Evolutionary conservation across 2,329 filamentous ascomycete genomes (phyloP).

Genomic region (Cladosporium colombiae): DNA sequence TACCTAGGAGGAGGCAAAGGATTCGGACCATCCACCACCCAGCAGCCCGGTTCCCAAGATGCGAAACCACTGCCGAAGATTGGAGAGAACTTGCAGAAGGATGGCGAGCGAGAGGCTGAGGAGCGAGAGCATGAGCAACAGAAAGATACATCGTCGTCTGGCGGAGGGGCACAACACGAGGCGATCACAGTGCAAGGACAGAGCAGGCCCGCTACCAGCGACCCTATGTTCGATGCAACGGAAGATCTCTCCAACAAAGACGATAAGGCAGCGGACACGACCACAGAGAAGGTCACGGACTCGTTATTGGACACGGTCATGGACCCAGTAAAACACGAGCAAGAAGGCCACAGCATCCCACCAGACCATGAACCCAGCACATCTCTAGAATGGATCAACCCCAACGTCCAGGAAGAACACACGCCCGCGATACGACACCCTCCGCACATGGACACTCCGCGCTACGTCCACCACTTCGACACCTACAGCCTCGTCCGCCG

Average conservation of each 20-base stretch:
- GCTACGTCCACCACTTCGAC: conserved; percentile 95
- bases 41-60: neutral
- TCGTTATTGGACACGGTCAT: conserved; percentile 34
- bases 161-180: neutral
- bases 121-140: conserved; percentile 11
- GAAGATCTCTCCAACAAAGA: conserved; percentile 19
- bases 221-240: conserved; percentile 29
- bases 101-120: conserved; percentile 32
- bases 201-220: conserved; percentile 14
- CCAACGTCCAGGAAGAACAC: conserved; percentile 36
- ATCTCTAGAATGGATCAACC: conserved; percentile 32
- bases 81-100: conserved; percentile 33
- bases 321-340: conserved; percentile 28
- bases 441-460: conserved; percentile 67
- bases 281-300: conserved; percentile 23
- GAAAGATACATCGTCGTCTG: conserved; percentile 14
- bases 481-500: conserved; percentile 85
- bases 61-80: conserved; percentile 34
- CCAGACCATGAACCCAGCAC: conserved; percentile 20
- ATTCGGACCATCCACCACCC: conserved; percentile 24
- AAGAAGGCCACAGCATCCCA: conserved; percentile 26
- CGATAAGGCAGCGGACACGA: conserved; percentile 21
- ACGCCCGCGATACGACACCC: conserved; percentile 53
- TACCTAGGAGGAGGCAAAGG: conserved; percentile 37
- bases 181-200: conserved; percentile 8